Base-by-base conservation (phyloP, 2,329 filamentous ascomycete genomes). In the Pyricularia sp. region DNA sequence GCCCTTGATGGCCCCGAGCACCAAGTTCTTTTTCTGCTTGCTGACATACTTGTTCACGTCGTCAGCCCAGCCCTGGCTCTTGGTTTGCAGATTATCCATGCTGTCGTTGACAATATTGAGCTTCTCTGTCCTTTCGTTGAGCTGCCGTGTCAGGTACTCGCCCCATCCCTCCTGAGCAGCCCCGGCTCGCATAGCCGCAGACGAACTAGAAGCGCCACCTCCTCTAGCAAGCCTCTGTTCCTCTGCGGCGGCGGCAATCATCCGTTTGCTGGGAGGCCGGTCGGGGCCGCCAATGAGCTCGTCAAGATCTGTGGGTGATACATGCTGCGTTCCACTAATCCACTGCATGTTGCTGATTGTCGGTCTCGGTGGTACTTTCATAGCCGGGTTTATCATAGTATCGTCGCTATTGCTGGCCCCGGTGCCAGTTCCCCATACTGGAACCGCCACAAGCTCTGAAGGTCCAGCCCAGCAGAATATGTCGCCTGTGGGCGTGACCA, bases 271-370 rank as follows among this genome's bases (percentile, higher is more conserved):
- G 0, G 93, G 90, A 3, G 94, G 95, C 2, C 95, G 87, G 75
- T 95, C 91, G 1, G 93, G 90, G 0, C 94, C 94, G 67, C 94
- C 93, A 70, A 99, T 95, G 1, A 99, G 82, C 2, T 97, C 80
- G 75, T 98, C 95, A 75, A 99, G 88, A 74, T 99, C 95, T 1
- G 89, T 84, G 0, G 92, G 90, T 1, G 92, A 93, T 64, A 99
- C 86, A 74, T 96, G 91, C 78, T 97, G 94, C 1, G 94, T 98
- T 4, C 95, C 95, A 0, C 93, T 91, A 68, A 99, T 93, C 95
- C 95, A 99, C 79, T 98, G 93, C 55, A 99, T 80, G 74, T 96
- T 97, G 25, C 92, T 96, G 70, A 99, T 99, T 0, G 93, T 97
- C 0, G 95, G 95, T 2, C 95, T 88, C 14, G 92, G 85, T 1